phyloP scores from a whole-genome alignment of 192 early-diverging fungal species.

The Coemansia reversa region DNA sequence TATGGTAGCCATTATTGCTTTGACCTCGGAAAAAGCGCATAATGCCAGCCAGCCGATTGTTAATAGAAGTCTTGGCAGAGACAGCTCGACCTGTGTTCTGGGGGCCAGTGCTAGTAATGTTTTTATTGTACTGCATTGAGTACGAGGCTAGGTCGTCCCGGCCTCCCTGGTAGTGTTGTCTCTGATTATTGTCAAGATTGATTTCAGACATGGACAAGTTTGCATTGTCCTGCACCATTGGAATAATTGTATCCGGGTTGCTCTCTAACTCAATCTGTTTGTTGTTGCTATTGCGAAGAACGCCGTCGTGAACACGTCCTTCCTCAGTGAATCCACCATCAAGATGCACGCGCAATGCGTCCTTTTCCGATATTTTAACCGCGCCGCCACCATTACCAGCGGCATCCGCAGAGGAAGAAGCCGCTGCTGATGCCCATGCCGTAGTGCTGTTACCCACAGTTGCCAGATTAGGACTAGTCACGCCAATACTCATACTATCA shows the following conservation, averaged over 20 bases:
- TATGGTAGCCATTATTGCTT: not conserved
- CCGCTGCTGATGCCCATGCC: conserved; percentile 12
- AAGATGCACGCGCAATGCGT: conserved; percentile 42
- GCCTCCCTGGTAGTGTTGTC: not conserved
- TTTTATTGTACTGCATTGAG: conserved; percentile 4
- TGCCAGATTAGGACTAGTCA: conserved; percentile 27
- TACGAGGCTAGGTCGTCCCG: conserved; percentile 10
- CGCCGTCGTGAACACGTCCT: not conserved
- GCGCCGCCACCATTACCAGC: not conserved
- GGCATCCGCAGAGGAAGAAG: not conserved
- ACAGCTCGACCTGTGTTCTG: not conserved
- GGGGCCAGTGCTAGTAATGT: not conserved
- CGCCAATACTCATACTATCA: conserved; percentile 1
- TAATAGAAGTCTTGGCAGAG: conserved; percentile 1
- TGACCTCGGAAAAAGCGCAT: conserved; percentile 19
- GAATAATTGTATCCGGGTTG: conserved; percentile 50
- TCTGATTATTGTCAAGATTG: conserved; percentile 34
- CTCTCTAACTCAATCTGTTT: conserved; percentile 43
- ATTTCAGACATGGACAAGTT: conserved; percentile 18
- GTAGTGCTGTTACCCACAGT: conserved; percentile 14
- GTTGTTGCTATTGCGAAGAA: not conserved
- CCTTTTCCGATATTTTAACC: conserved; percentile 22
- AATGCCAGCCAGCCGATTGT: conserved; percentile 17
- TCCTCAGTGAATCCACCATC: conserved; percentile 6
- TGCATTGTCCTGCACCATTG: conserved; percentile 12